Evolutionary conservation across 805 yeast species (phyloP), one percentile per base, ranked within the genome.

Genomic region (Yamadazyma nakazawae): DNA sequence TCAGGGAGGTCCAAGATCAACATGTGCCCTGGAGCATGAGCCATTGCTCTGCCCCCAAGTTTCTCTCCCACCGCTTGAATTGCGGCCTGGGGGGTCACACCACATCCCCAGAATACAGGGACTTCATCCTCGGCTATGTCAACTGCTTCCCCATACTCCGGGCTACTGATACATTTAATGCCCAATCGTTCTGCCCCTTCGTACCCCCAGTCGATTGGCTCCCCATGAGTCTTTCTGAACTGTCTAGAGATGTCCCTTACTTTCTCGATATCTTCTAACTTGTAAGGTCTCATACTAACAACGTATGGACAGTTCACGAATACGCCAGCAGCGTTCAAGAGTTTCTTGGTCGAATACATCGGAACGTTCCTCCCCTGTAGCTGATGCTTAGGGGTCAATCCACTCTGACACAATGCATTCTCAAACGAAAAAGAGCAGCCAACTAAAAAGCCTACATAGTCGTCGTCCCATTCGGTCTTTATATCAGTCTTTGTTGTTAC

Each of bases 101-200:
- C 75, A 46, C 76, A 71, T 1, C 66, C 75, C 75, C 75, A 72
- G 46, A 72, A 71, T 2, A 70, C 73, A 2, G 76, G 76, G 2
- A 71, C 47, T 43, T 71, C 75, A 37, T 58, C 72, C 0, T 55
- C 62, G 9, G 50, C 52, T 14, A 69, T 56, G 2, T 49, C 59
- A 5, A 63, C 56, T 1, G 61, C 34, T 13, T 67, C 70, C 6
- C 75, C 75, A 51, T 57, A 70, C n/a, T 10, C 70, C 75, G 74
- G 75, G 5, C 42, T 46, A 2, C 25, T 45, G 5, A 70, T 40
- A 42, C 67, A 61, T 9, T 47, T 40, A 18, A 72, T 68, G 1
- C 75, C 75, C 18, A 72, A 50, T 32, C 68, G n/a, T 54, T 55
- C 49, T 1, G 60, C 61, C 5, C 65, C 74, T 28, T 67, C 74